These are phyloP conservation scores for Colletotrichum melonis DNA, from an alignment of 2,329 filamentous ascomycete species.

Conservation along the genomic window DNA sequence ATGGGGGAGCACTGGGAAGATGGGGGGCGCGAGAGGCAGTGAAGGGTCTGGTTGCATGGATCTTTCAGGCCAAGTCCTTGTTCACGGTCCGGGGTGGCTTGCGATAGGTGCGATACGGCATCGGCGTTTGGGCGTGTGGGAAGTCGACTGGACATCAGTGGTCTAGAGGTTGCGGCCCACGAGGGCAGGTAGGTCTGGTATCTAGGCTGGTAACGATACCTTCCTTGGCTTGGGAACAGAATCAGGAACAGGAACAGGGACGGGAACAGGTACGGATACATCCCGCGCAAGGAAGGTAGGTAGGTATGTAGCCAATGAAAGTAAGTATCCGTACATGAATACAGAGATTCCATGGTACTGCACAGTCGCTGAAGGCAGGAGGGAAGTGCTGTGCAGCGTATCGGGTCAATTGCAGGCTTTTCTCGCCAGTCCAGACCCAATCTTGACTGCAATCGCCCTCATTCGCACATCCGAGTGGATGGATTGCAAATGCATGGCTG, in stretches of 20 bases:
- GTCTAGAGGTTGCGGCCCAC: not conserved
- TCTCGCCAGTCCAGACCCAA: not conserved
- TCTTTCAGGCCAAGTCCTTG: constrained; percentile 15
- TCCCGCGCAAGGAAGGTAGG: not conserved
- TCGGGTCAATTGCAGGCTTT: constrained; percentile 7
- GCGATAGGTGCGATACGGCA: constrained; percentile 27
- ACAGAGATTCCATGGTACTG: too few species aligned
- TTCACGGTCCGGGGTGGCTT: constrained; percentile 12
- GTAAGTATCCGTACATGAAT: too few species aligned
- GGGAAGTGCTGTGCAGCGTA: constrained; percentile 5
- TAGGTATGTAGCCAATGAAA: not conserved
- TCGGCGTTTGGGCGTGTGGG: not conserved
- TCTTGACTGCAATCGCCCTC: not conserved
- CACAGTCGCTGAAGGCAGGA: not conserved
- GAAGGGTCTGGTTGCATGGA: constrained; percentile 30
- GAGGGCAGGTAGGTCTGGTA: not conserved
- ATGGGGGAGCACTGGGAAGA: not conserved
- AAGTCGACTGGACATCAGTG: not conserved
- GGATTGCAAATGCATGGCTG: not conserved
- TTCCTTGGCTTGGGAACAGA: not conserved
- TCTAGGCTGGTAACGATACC: not conserved
- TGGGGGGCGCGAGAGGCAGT: constrained; percentile 25
- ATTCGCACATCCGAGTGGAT: not conserved
- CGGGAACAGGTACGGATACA: not conserved
- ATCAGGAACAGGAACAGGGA: not conserved